These are phyloP conservation scores for Diplotaxis tenuifolia DNA, from an alignment of 345 rosid species.

Conservation along the genomic window DNA sequence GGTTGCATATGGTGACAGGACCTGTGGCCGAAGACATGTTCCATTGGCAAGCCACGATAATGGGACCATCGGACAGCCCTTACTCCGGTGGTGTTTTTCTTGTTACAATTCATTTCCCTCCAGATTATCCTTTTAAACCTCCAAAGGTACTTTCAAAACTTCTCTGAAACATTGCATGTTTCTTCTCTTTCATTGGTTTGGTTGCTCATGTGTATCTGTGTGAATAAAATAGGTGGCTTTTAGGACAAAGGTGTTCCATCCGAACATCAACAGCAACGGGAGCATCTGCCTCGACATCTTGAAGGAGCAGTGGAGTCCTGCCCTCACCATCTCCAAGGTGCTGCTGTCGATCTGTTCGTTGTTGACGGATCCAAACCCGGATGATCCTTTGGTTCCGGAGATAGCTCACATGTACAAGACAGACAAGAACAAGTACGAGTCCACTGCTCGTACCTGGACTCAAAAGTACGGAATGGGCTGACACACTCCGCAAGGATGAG, in stretches of 20 bases:
- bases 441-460: constrained; percentile 98
- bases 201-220: background rate
- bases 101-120: constrained; percentile 76
- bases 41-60: constrained; percentile 85
- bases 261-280: constrained; percentile 92
- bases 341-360: constrained; percentile 90
- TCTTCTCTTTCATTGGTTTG: background rate
- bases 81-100: constrained; percentile 75
- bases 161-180: background rate
- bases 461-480: constrained; percentile 98
- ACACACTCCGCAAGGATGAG: constrained; percentile 10
- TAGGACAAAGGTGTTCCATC: constrained; percentile 94
- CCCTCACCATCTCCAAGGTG: constrained; percentile 92
- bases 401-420: constrained; percentile 98
- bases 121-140: constrained; percentile 82
- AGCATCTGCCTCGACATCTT: constrained; percentile 95
- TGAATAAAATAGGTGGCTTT: constrained; percentile 70
- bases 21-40: constrained; percentile 89
- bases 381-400: constrained; percentile 95
- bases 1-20: constrained; percentile 37
- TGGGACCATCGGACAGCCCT: constrained; percentile 87
- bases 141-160: constrained; percentile 49
- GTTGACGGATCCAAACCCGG: constrained; percentile 95
- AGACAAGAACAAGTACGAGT: constrained; percentile 88
- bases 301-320: constrained; percentile 99